Evolutionary conservation across 208 protist species (phyloP).

Genomic region (Trypanosoma caninum): DNA sequence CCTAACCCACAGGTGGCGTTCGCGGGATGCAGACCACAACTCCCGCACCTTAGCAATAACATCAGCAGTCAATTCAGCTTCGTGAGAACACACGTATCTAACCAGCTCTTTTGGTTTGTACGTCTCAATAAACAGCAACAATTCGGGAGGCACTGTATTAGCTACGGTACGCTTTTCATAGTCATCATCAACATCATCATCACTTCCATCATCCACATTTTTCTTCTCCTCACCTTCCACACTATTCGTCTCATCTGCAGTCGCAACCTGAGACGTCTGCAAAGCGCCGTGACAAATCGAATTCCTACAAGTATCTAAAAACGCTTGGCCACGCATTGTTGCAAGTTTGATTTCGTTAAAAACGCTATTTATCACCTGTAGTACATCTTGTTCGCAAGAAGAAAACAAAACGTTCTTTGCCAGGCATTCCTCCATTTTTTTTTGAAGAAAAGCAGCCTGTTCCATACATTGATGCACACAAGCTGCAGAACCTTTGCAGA

Average conservation of each 20-base stretch:
- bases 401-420: background rate
- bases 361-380: background rate
- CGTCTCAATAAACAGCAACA: conserved; percentile 20
- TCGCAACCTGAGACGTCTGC: background rate
- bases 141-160: conserved; percentile 21
- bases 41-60: conserved; percentile 17
- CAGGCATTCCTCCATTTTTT: conserved; percentile 21
- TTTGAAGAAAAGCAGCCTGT: conserved; percentile 25
- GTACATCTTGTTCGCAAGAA: background rate
- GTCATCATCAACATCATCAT: background rate
- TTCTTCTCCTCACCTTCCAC: background rate
- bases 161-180: background rate
- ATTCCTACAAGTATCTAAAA: too few species aligned
- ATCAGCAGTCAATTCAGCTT: conserved; percentile 13
- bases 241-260: background rate
- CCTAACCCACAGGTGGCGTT: conserved; percentile 24
- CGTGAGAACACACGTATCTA: conserved; percentile 29
- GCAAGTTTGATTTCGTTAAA: background rate
- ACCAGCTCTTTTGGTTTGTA: conserved; percentile 23
- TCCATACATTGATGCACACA: conserved; percentile 6
- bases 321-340: background rate
- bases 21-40: conserved; percentile 23
- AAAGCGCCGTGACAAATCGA: too few species aligned
- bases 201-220: background rate
- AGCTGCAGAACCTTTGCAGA: background rate